Conservation (phyloP, 2,329 filamentous ascomycete species). For the Diaporthe nobilis region DNA sequence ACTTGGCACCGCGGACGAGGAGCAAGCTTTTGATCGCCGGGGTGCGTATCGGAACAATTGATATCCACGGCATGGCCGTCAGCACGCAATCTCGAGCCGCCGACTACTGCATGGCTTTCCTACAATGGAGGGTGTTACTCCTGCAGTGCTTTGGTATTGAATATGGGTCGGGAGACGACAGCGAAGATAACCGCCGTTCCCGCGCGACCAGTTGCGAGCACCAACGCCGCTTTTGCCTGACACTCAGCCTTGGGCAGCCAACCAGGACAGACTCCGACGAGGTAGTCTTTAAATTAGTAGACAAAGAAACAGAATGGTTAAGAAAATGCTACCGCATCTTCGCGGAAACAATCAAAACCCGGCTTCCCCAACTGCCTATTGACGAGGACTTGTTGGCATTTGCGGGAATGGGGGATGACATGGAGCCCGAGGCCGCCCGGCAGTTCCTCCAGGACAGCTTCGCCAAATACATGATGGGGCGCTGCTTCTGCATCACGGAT, state of each 20-base stretch:
- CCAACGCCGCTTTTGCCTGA: slow-evolving; percentile 12
- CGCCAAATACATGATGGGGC: slow-evolving; percentile 28
- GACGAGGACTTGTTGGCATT: not conserved
- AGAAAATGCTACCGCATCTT: slow-evolving; percentile 1
- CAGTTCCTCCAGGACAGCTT: slow-evolving; percentile 10
- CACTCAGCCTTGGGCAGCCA: slow-evolving; percentile 15
- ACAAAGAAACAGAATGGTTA: not conserved
- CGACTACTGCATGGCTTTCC: slow-evolving; percentile 18
- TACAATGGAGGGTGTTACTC: not conserved
- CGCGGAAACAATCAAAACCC: not conserved
- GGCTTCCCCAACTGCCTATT: slow-evolving; percentile 1
- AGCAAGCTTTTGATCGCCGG: not conserved
- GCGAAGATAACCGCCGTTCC: not conserved
- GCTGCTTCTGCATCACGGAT: slow-evolving; percentile 11
- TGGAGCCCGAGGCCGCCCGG: not conserved
- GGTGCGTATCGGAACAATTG: not conserved
- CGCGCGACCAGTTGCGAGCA: not conserved
- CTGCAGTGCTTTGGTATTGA: slow-evolving; percentile 2
- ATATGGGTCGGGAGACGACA: not conserved
- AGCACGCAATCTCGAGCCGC: slow-evolving; percentile 5
- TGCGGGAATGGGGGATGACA: not conserved
- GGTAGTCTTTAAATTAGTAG: not conserved
- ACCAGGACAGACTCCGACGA: not conserved
- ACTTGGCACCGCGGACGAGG: not conserved
- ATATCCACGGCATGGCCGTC: not conserved